Evolutionary conservation across 768 basidiomycete genomes (phyloP).

Genomic region (Amanita rubescens): DNA sequence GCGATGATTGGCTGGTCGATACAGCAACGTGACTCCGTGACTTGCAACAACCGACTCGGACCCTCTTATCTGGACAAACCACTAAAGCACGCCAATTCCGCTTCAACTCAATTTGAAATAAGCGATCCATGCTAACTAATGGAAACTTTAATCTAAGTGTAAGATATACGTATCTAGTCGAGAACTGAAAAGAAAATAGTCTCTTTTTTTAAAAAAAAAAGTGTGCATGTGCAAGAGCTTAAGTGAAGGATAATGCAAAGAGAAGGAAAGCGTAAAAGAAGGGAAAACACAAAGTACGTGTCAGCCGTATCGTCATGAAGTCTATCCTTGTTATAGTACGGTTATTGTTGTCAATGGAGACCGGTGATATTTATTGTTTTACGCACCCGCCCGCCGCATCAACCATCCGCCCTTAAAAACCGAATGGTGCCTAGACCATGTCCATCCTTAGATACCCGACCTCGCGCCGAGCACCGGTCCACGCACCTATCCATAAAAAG

Average conservation of each 20-base stretch:
- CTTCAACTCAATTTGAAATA: not conserved
- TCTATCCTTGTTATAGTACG: not conserved
- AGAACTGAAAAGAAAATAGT: not conserved
- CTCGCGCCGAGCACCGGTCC: not conserved
- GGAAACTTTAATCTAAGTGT: not conserved
- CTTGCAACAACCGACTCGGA: too few relatives aligned
- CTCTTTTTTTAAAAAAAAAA: not conserved
- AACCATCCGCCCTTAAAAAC: not conserved
- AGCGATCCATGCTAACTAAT: not conserved
- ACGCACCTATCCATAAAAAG: not conserved
- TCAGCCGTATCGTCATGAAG: slow-evolving; percentile 4
- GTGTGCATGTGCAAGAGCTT: not conserved
- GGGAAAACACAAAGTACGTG: not conserved
- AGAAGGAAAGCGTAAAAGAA: not conserved
- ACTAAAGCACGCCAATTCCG: not conserved
- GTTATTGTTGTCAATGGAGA: not conserved
- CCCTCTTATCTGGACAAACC: too few relatives aligned
- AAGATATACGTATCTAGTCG: not conserved
- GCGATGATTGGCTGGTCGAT: too few relatives aligned
- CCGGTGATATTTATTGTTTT: not conserved
- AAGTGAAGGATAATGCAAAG: not conserved
- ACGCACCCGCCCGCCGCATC: not conserved
- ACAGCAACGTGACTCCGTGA: too few relatives aligned
- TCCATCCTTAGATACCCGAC: not conserved
- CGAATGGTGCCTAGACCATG: not conserved